These are phyloP conservation scores for Geoglossum glabrum DNA, from an alignment of 495 filamentous ascomycete genomes.

Conservation along the genomic window DNA sequence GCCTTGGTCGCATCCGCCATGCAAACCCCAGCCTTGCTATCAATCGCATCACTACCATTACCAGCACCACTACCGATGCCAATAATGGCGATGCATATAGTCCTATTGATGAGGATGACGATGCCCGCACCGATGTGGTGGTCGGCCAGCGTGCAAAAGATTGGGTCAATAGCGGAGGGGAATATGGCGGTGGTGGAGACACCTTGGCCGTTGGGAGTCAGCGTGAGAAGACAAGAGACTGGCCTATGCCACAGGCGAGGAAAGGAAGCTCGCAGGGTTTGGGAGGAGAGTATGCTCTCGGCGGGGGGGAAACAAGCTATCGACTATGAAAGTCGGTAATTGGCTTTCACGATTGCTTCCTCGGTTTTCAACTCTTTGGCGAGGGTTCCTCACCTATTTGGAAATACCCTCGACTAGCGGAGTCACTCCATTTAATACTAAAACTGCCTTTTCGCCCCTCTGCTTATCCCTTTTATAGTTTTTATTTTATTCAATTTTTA, in stretches of 20 bases:
- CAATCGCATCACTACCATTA: background rate
- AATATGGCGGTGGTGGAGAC: background rate
- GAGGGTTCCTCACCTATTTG: too few species aligned
- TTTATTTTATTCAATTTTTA: too few species aligned
- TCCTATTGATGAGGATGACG: background rate
- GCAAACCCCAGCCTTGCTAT: background rate
- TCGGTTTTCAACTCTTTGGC: too few species aligned
- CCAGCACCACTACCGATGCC: background rate
- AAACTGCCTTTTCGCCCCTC: too few species aligned
- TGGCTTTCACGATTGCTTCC: too few species aligned
- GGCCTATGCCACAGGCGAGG: background rate
- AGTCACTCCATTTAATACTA: too few species aligned
- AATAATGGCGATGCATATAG: background rate
- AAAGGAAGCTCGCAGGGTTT: background rate
- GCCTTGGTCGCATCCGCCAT: background rate
- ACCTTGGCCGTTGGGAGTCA: background rate
- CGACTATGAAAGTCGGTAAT: too few species aligned
- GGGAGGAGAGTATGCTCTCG: too few species aligned
- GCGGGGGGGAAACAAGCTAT: too few species aligned
- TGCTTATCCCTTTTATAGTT: too few species aligned
- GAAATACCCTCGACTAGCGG: too few species aligned
- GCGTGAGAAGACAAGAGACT: constrained; percentile 2
- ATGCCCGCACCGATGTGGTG: background rate
- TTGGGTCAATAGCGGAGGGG: background rate
- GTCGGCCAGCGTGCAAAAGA: background rate